Percentiles rank a stretch among this genome's conserved stretches.
Evolutionary conservation across 208 protist genomes (phyloP).

Genomic region (Trypanosomatidae sp.): DNA sequence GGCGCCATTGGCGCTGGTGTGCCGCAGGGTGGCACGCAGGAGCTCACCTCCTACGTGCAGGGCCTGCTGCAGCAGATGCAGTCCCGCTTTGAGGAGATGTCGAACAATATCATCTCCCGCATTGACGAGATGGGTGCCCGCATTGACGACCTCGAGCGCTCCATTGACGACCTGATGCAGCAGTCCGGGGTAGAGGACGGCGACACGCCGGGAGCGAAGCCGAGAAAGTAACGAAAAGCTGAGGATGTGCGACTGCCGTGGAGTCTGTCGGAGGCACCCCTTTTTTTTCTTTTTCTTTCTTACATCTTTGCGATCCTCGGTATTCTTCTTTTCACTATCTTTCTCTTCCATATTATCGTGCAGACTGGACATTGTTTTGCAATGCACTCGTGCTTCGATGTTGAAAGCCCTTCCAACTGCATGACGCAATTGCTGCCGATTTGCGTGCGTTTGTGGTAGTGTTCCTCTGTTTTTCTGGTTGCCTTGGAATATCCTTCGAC

Average conservation of each 20-base stretch:
- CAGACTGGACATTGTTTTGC: too few relatives aligned
- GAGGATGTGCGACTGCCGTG: background rate
- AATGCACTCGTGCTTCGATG: too few relatives aligned
- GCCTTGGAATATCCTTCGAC: too few relatives aligned
- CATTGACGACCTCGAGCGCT: constrained; percentile 94
- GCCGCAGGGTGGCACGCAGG: constrained; percentile 67
- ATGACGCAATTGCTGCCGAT: too few relatives aligned
- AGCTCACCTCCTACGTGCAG: constrained; percentile 94
- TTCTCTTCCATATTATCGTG: too few relatives aligned
- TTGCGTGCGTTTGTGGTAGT: background rate
- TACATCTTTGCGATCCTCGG: background rate
- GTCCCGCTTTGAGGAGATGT: constrained; percentile 95
- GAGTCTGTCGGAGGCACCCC: too few relatives aligned
- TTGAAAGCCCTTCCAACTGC: too few relatives aligned
- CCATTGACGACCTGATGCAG: constrained; percentile 95
- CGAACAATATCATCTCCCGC: constrained; percentile 88
- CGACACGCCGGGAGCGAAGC: constrained; percentile 35
- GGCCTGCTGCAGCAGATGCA: constrained; percentile 96
- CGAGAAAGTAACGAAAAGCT: constrained; percentile 13
- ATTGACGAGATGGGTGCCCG: constrained; percentile 95
- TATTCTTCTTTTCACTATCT: background rate
- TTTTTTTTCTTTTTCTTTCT: background rate
- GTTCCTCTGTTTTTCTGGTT: too few relatives aligned
- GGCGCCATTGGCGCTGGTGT: too few relatives aligned
- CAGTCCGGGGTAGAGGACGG: constrained; percentile 90